These are phyloP conservation scores for Neopestalotiopsis rosae DNA, from an alignment of 2,329 filamentous ascomycete species.

Conservation along the genomic window DNA sequence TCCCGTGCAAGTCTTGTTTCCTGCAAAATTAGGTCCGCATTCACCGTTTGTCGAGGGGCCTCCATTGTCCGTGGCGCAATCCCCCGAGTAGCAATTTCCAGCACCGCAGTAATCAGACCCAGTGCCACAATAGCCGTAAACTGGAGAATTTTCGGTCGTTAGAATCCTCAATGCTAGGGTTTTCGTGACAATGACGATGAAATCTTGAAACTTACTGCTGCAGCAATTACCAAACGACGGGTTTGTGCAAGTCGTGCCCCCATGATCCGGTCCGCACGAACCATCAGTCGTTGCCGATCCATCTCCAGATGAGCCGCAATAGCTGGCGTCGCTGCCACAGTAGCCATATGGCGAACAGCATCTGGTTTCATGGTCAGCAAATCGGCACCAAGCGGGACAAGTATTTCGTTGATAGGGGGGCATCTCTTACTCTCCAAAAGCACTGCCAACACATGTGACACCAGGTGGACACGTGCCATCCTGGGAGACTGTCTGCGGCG, in stretches of 20 bases:
- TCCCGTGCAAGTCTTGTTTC: constrained; percentile 34
- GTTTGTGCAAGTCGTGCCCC: constrained; percentile 5
- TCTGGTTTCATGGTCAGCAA: too few relatives aligned
- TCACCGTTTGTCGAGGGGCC: constrained; percentile 29
- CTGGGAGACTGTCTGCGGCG: not conserved
- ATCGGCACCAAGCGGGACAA: too few relatives aligned
- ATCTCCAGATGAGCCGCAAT: constrained; percentile 23
- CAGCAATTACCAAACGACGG: constrained; percentile 13
- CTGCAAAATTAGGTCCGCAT: constrained; percentile 32
- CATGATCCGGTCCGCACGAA: constrained; percentile 23
- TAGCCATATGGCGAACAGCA: constrained; percentile 17
- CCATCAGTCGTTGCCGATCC: constrained; percentile 26
- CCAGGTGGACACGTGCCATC: not conserved
- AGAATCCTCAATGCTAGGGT: too few relatives aligned
- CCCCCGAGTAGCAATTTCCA: constrained; percentile 17
- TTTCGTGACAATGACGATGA: too few relatives aligned
- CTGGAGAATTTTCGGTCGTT: too few relatives aligned
- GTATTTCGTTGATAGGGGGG: too few relatives aligned
- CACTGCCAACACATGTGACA: not conserved
- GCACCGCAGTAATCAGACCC: constrained; percentile 4
- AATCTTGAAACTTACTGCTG: not conserved
- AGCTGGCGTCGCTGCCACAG: constrained; percentile 24
- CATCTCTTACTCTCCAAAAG: not conserved
- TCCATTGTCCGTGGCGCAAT: constrained; percentile 30
- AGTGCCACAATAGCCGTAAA: constrained; percentile 11